A percentile compares a stretch with the other conserved stretches of the same genome.
phyloP scores from a whole-genome alignment of 2,329 filamentous ascomycete genomes.

The Plectosphaerella plurivora region DNA sequence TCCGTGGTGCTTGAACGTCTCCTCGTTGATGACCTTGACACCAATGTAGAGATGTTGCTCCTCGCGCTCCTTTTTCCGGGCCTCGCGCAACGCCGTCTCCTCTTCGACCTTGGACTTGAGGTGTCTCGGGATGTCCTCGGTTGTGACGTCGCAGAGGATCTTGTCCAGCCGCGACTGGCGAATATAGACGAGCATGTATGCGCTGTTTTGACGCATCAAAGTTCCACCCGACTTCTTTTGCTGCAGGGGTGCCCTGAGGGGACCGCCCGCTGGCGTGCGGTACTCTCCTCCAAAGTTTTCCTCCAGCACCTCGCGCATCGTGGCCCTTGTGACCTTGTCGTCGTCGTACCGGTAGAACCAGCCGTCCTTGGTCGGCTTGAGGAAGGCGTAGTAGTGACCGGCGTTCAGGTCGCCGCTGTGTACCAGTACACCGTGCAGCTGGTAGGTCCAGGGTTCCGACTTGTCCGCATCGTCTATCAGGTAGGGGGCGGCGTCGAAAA shows the following conservation, averaged over 20 bases:
- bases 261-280: slow-evolving; percentile 40
- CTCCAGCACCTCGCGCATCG: slow-evolving; percentile 84
- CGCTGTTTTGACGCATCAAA: slow-evolving; percentile 66
- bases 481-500: slow-evolving; percentile 81
- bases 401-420: slow-evolving; percentile 96
- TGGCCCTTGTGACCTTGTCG: slow-evolving; percentile 93
- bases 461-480: slow-evolving; percentile 80
- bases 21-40: slow-evolving; percentile 74
- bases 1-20: slow-evolving; percentile 75
- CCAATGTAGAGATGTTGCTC: slow-evolving; percentile 92
- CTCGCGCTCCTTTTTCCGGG: slow-evolving; percentile 79
- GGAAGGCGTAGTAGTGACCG: slow-evolving; percentile 95
- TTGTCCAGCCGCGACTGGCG: slow-evolving; percentile 80
- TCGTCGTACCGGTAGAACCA: slow-evolving; percentile 98
- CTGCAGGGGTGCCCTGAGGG: slow-evolving; percentile 37
- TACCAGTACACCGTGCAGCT: slow-evolving; percentile 90
- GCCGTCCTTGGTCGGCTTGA: slow-evolving; percentile 90
- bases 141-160: slow-evolving; percentile 71
- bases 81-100: slow-evolving; percentile 72
- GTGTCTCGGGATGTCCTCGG: slow-evolving; percentile 76
- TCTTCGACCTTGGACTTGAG: slow-evolving; percentile 69
- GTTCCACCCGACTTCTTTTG: slow-evolving; percentile 47
- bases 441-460: slow-evolving; percentile 86
- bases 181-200: slow-evolving; percentile 99
- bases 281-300: slow-evolving; percentile 97